These are phyloP conservation scores for Cystobasidium onofrii DNA, from an alignment of 768 basidiomycete genomes.

Conservation along the genomic window DNA sequence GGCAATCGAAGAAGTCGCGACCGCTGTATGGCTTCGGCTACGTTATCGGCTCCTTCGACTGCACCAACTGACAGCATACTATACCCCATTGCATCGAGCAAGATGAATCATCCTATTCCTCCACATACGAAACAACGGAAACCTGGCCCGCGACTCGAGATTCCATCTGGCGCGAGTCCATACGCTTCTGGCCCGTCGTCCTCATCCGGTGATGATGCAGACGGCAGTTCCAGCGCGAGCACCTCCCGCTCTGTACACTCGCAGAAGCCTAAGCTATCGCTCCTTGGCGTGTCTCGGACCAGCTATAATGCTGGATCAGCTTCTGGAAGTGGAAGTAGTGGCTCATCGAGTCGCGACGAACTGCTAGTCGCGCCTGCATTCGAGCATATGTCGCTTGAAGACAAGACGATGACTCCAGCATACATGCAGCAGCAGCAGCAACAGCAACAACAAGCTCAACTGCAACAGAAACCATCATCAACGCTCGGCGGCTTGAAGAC, in stretches of 20 bases:
- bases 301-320: background rate
- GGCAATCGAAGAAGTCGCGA: background rate
- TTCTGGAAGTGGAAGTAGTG: background rate
- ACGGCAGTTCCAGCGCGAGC: background rate
- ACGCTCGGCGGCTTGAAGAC: background rate
- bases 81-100: too few species aligned
- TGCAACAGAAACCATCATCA: background rate
- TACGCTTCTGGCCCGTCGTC: conserved; percentile 4
- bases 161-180: background rate
- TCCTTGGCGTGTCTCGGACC: background rate
- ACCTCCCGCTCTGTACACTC: background rate
- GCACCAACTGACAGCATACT: background rate
- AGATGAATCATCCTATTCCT: background rate
- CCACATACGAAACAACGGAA: background rate
- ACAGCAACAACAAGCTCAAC: background rate
- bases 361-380: background rate
- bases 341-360: background rate
- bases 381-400: conserved; percentile 16
- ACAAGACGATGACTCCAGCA: conserved; percentile 12
- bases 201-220: background rate
- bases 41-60: background rate
- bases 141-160: conserved; percentile 13
- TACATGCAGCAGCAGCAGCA: background rate
- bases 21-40: too few species aligned
- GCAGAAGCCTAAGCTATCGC: conserved; percentile 3